Base-by-base conservation (phyloP, 2,329 filamentous ascomycete species). In the Aspergillus uvarum region DNA sequence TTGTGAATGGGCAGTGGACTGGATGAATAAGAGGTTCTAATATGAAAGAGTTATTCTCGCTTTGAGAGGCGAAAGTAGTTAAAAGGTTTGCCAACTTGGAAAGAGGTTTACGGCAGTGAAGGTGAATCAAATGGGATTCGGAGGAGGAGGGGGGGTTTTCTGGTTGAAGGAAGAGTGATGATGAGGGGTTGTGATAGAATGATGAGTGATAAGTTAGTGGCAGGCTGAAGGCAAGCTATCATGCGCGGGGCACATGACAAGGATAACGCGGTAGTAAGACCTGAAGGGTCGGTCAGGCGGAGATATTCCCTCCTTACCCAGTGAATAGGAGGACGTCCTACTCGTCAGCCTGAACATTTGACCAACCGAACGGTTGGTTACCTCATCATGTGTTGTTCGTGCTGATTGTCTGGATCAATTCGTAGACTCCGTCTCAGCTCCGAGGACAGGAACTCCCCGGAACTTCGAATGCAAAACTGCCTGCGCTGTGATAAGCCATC, bases 191-290 rank as follows among this genome's bases (percentile, higher is more conserved):
- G 26, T 29, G 26, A 29, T 29, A 29, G 26, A 29, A 7, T 29
- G 7, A 29, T 29, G 26, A 29, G 8, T 29, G 26, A 29, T 29
- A 29, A 29, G 26, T 29, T 29, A 29, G 26, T 10, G 26, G 26
- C 26, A 29, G 26, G 26, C 7, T 8, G 26, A 29, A 8, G 38
- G 42, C 29, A 54, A 42, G 47, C 31, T 56, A 48, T 49, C 56
- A 54, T 22, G 42, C 42, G 64, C 59, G 64, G 64, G 63, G 64
- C 64, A 65, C 64, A 63, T 66, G 64, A 66, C 64, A 57, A 54
- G 49, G 53, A 38, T 26, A 26, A 12, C 24, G 32, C 55, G 31
- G 54, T 26, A 55, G 24, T 47, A 19, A 44, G 16, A 19, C 38
- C 19, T 35, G 32, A 35, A 35, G 38, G 16, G 14, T 44, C 38